Evolutionary conservation across 2,329 filamentous ascomycete species (phyloP), one percentile per base, ranked within the genome.

Genomic region (Xylariomycetidae sp.): DNA sequence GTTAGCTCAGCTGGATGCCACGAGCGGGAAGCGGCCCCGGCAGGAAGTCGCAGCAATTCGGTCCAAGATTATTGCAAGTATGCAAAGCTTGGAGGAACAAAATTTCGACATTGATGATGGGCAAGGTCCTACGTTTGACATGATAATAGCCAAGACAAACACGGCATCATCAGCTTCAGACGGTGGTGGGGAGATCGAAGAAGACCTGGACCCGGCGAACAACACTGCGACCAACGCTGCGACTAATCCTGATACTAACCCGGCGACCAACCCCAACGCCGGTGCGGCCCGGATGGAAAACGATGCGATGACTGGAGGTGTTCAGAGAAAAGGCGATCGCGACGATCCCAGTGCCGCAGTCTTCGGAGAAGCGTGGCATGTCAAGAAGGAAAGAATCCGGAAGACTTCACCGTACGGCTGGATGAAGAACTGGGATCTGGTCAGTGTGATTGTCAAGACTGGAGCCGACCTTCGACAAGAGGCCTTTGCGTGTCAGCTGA

Each of bases 381-480:
- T 79, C 35, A 92, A 92, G 60, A 85, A 83, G 50, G 85, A 90
- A 58, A 82, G 85, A 14, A 87, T 92, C 54, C 74, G 85, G 40
- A 82, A 84, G 48, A 84, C 84, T 1, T 90, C 85, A 1, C 85
- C 85, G 1, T 92, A 89, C 53, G 85, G 85, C 8, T 87, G 83
- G 77, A 86, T 88, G 79, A 85, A 85, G 63, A 90, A 88, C 53
- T 92, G 85, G 85, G 85, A 92, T 51, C 70, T 92, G 16, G 70
- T 92, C 42, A 89, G 83, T 53, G 85, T 92, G 39, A 92, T 92
- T 52, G 82, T 92, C 48, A 92, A 92, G 65, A 92, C 85, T 9
- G 85, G 85, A 3, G 82, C 82, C 3, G 85, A 92, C 59, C 64
- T 92, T 40, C 73, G 85, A 31, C 85, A 92, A 62, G 85, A 92